Evolutionary conservation across 257 asterid genomes (phyloP), one percentile per base, ranked within the genome.

Genomic region (Solanum ossicruentum): DNA sequence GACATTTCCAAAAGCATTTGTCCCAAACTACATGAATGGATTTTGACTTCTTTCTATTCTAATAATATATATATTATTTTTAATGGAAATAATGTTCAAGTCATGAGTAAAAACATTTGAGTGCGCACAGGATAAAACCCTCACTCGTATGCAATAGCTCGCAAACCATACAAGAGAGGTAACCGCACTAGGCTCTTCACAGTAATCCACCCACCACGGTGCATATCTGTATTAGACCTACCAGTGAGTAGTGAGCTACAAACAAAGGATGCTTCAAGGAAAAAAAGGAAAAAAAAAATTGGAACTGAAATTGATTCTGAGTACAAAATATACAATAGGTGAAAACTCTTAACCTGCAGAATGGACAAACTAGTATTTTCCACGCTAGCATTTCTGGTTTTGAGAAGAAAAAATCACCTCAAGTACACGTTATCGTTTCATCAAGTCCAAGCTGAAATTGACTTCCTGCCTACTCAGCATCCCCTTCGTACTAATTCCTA

Each of bases 1-100:
- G 90, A 90, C 96, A 91, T 55, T 58, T 32, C 84, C 70, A 49
- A 21, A 88, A 86, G 85, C 72, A 52, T 1, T 49, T 57, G 89
- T 89, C 55, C 92, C 92, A 90, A 88, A 81, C 39, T 70, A 43
- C 56, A 73, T 77, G 73, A 72, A 52, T 51, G 80, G 86, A 88
- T 84, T 23, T 84, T 69, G 67, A 80, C 28, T 26, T 83, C 73
- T 32, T 26, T 83, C 41, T 36, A 36, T 4, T 36, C 41, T 36
- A 36, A 36, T 36, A 3, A 36, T 36, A 36, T 36, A 36, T 36
- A 36, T 3, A 15, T 77, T 51, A 16, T 15, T 51, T 23, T 47
- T 3, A 12, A 12, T 12, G 28, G 17, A 75, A 77, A 77, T 23
- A 51, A 13, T 49, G 61, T 45, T 5, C 0, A 13, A 43, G 20